These are phyloP conservation scores for Excoecaria cochinchinensis DNA, from an alignment of 345 rosid genomes.

Conservation along the genomic window DNA sequence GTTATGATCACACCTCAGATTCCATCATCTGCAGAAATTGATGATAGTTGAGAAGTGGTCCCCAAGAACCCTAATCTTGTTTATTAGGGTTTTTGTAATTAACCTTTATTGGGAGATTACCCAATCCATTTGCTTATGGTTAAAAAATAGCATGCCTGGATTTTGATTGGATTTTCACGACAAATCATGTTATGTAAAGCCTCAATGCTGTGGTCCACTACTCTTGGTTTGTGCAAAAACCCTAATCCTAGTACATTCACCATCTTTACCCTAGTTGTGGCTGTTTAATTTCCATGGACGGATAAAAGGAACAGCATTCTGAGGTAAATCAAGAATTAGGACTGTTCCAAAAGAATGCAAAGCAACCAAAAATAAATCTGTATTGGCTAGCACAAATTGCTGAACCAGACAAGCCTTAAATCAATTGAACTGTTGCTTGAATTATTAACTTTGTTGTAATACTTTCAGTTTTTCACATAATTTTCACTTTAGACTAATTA, in stretches of 20 bases:
- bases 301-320: not conserved
- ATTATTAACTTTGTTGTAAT: not conserved
- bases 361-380: too few relatives aligned
- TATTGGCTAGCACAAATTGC: too few relatives aligned
- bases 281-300: slow-evolving; percentile 22
- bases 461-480: not conserved
- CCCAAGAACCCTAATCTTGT: slow-evolving; percentile 37
- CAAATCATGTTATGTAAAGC: slow-evolving; percentile 53
- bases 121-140: slow-evolving; percentile 23
- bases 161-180: slow-evolving; percentile 53
- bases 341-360: too few relatives aligned
- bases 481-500: not conserved
- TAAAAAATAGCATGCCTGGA: slow-evolving; percentile 57
- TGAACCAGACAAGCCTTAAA: too few relatives aligned
- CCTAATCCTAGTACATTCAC: slow-evolving; percentile 31
- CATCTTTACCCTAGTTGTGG: slow-evolving; percentile 32
- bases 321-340: too few relatives aligned
- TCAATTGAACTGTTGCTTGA: too few relatives aligned
- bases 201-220: slow-evolving; percentile 64
- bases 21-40: slow-evolving; percentile 29
- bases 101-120: slow-evolving; percentile 36
- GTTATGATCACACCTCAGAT: slow-evolving; percentile 10
- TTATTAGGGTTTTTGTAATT: slow-evolving; percentile 27
- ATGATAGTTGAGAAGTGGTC: slow-evolving; percentile 77
- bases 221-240: slow-evolving; percentile 51